These are phyloP conservation scores for Epichloe aotearoae DNA, from an alignment of 2,329 filamentous ascomycete genomes.

Conservation along the genomic window DNA sequence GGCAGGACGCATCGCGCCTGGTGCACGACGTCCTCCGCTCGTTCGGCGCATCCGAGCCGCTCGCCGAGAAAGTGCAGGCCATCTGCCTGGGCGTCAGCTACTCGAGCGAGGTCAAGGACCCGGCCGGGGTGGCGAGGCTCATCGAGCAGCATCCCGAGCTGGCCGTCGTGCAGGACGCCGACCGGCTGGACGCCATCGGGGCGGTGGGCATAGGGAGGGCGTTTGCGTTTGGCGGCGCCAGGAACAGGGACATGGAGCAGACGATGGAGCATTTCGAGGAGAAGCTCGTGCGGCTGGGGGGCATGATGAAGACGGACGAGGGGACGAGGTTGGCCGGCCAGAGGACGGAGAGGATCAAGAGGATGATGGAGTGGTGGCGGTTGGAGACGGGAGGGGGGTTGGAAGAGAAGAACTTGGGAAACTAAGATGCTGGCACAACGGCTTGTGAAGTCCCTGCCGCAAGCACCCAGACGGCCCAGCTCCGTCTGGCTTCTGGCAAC, in stretches of 20 bases:
- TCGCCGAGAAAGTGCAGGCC: conserved; percentile 55
- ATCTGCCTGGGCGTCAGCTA: conserved; percentile 71
- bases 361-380: conserved; percentile 45
- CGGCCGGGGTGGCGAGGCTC: conserved; percentile 43
- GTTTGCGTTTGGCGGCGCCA: conserved; percentile 53
- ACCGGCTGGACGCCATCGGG: conserved; percentile 82
- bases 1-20: conserved; percentile 42
- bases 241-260: conserved; percentile 43
- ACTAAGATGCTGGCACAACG: too few species aligned
- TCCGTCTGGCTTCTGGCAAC: too few species aligned
- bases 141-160: conserved; percentile 46
- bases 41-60: conserved; percentile 38
- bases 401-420: too few species aligned
- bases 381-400: conserved; percentile 28
- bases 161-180: conserved; percentile 81
- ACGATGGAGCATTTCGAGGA: conserved; percentile 64
- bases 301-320: conserved; percentile 50
- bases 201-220: conserved; percentile 68
- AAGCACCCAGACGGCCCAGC: too few species aligned
- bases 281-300: conserved; percentile 56
- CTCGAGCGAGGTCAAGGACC: conserved; percentile 56
- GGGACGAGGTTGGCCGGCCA: conserved; percentile 39
- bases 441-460: too few species aligned
- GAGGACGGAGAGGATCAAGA: conserved; percentile 36
- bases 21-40: conserved; percentile 41